phyloP scores from a whole-genome alignment of 106 monocot genomes.

The Platanthera guangdongensis region DNA sequence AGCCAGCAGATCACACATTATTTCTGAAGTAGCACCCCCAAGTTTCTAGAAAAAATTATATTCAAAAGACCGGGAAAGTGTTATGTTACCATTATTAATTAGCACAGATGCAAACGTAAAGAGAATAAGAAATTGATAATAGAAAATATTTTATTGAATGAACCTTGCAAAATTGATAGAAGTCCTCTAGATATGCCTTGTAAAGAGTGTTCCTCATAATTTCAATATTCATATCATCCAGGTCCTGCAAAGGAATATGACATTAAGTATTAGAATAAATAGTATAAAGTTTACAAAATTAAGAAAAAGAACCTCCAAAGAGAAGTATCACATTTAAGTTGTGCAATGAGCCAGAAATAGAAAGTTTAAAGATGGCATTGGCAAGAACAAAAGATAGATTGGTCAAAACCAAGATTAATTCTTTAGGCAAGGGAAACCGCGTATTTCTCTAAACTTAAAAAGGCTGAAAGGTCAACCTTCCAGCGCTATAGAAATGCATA shows the following conservation, averaged over 20 bases:
- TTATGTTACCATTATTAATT: no score
- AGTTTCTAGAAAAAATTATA: constrained; percentile 44
- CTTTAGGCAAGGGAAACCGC: background rate
- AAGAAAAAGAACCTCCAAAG: background rate
- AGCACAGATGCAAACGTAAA: background rate
- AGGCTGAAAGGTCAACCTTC: background rate
- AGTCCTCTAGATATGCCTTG: constrained; percentile 98
- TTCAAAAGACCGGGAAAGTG: background rate
- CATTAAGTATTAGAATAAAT: background rate
- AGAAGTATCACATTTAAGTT: background rate
- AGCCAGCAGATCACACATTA: constrained; percentile 94
- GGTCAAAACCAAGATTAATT: background rate
- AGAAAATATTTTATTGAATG: constrained; percentile 1
- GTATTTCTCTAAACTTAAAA: background rate
- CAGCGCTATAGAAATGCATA: background rate
- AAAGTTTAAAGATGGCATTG: background rate
- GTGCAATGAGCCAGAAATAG: background rate
- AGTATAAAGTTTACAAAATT: background rate
- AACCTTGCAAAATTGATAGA: constrained; percentile 90
- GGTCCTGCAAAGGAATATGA: constrained; percentile 37
- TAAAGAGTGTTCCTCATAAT: constrained; percentile 99
- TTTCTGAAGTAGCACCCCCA: constrained; percentile 95
- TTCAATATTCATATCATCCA: constrained; percentile 99
- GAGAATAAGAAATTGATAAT: background rate
- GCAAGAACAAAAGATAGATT: background rate